Evolutionary conservation across 2,329 filamentous ascomycete species (phyloP).

Genomic region (Stemphylium lycopersici): DNA sequence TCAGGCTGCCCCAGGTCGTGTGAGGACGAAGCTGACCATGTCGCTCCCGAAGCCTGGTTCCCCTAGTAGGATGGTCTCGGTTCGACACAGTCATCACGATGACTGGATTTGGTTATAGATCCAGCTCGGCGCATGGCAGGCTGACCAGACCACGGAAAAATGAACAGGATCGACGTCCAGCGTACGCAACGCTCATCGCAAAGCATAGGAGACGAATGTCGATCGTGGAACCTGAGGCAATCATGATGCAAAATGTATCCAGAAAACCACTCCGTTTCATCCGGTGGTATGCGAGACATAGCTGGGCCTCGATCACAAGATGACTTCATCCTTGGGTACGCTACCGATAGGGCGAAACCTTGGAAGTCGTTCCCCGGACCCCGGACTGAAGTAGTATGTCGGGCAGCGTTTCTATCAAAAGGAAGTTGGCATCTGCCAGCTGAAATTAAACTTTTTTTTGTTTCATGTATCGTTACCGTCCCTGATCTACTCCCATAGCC

Average conservation of each 20-base stretch:
- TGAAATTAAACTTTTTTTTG: background rate
- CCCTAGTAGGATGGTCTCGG: background rate
- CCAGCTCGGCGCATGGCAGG: background rate
- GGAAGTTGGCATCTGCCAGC: background rate
- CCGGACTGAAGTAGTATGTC: constrained; percentile 1
- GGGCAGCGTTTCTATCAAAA: background rate
- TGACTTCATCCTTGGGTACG: constrained; percentile 1
- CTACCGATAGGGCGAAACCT: constrained; percentile 6
- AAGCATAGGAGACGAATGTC: background rate
- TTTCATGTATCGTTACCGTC: constrained; percentile 10
- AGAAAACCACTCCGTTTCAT: background rate
- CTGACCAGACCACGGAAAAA: background rate
- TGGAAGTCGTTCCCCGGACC: constrained; percentile 1
- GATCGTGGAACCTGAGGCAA: background rate
- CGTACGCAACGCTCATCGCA: background rate
- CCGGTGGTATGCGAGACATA: constrained; percentile 3
- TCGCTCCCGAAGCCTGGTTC: background rate
- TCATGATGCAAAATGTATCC: constrained; percentile 1
- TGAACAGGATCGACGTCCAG: background rate
- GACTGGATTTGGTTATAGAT: background rate
- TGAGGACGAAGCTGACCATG: background rate
- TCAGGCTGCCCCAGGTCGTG: constrained; percentile 6
- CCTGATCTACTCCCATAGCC: background rate
- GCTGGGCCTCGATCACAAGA: background rate
- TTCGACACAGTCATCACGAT: background rate